Conservation (phyloP, 106 monocot species). For the Chionographis japonica region DNA sequence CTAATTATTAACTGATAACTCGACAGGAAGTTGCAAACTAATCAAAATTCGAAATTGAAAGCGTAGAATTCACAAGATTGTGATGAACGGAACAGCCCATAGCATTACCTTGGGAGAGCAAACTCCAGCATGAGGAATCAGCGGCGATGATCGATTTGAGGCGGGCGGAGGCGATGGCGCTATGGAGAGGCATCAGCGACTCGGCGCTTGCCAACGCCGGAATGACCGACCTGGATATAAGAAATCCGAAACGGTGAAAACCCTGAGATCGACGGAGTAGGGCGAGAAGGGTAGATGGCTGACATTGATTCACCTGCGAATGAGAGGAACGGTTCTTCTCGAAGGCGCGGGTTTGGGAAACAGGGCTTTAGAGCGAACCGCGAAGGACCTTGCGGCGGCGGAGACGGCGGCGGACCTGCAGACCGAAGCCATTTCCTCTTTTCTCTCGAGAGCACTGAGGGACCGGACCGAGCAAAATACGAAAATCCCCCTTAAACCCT, state of each 20-base stretch:
- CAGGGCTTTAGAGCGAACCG: conserved; percentile 1
- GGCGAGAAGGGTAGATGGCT: not conserved
- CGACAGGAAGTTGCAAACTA: not conserved
- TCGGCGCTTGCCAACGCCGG: conserved; percentile 22
- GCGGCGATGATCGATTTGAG: conserved; percentile 40
- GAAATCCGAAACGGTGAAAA: not conserved
- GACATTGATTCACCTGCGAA: conserved; percentile 21
- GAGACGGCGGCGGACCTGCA: conserved; percentile 8
- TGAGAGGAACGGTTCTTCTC: conserved; percentile 10
- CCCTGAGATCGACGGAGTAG: not conserved
- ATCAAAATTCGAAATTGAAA: not conserved
- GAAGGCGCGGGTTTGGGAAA: conserved; percentile 14
- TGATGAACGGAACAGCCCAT: not conserved
- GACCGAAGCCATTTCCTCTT: conserved; percentile 14
- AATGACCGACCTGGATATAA: conserved; percentile 20
- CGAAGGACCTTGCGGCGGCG: conserved; percentile 13
- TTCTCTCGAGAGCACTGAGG: not conserved
- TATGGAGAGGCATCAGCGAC: conserved; percentile 57
- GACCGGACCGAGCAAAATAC: too few species aligned
- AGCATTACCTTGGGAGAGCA: conserved; percentile 48
- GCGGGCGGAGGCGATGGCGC: conserved; percentile 46
- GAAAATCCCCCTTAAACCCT: not conserved
- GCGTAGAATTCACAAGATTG: not conserved
- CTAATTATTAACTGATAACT: not conserved
- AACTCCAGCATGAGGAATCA: conserved; percentile 52